These are phyloP conservation scores for Lactarius quietus DNA, from an alignment of 768 basidiomycete genomes.

Conservation along the genomic window DNA sequence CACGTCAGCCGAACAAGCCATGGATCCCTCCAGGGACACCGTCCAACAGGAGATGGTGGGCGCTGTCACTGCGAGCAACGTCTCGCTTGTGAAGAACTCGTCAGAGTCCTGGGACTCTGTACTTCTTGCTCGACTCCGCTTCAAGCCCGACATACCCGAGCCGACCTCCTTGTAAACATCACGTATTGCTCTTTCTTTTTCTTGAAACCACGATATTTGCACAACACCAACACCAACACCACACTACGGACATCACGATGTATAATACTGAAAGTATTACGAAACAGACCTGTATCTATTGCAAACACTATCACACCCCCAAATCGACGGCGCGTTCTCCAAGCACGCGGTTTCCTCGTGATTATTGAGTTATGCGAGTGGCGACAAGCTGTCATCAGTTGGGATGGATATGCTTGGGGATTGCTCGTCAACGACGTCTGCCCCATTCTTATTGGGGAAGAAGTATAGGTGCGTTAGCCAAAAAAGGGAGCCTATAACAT, in stretches of 20 bases:
- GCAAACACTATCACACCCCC: background rate
- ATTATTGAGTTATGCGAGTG: background rate
- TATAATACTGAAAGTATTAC: background rate
- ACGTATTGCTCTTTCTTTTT: background rate
- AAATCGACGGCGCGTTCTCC: background rate
- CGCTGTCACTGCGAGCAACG: conserved; percentile 42
- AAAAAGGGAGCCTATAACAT: background rate
- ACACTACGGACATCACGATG: background rate
- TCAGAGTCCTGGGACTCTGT: conserved; percentile 50
- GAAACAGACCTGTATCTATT: background rate
- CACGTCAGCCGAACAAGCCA: conserved; percentile 39
- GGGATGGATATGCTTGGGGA: background rate
- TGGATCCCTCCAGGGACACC: conserved; percentile 36
- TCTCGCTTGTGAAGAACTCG: conserved; percentile 41
- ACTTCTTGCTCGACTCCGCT: conserved; percentile 59
- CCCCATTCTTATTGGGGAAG: background rate
- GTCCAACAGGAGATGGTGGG: conserved; percentile 42
- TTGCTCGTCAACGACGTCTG: background rate
- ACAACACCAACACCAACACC: background rate
- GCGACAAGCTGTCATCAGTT: background rate
- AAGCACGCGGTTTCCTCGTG: background rate
- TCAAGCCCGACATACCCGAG: conserved; percentile 56
- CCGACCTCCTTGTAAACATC: conserved; percentile 47
- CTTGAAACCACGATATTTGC: background rate
- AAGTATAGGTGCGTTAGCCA: background rate